phyloP scores from a whole-genome alignment of 2,329 filamentous ascomycete genomes.

The Ustulina deusta region DNA sequence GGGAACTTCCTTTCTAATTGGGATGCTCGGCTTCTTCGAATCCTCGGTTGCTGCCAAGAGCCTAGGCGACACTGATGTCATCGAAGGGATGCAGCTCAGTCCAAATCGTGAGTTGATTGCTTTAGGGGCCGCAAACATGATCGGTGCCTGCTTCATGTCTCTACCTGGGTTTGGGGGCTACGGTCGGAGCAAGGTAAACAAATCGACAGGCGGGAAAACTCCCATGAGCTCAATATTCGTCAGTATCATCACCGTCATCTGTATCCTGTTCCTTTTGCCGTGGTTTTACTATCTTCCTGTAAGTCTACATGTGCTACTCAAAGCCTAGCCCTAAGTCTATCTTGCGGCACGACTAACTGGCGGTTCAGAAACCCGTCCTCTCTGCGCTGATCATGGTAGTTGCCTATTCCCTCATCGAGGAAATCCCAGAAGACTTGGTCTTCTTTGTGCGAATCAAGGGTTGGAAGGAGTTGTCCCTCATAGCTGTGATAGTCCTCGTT shows the following conservation, averaged over 20 bases:
- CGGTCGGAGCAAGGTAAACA: constrained; percentile 94
- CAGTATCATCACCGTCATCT: constrained; percentile 83
- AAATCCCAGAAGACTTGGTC: constrained; percentile 89
- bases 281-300: constrained; percentile 97
- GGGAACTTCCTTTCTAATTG: constrained; percentile 92
- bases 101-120: constrained; percentile 95
- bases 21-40: constrained; percentile 97
- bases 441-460: constrained; percentile 91
- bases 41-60: constrained; percentile 96
- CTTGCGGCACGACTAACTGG: constrained; percentile 24
- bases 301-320: constrained; percentile 54
- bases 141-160: constrained; percentile 91
- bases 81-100: constrained; percentile 85
- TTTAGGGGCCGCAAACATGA: constrained; percentile 88
- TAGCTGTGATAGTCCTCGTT: constrained; percentile 88
- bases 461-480: constrained; percentile 86
- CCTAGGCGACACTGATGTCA: constrained; percentile 75
- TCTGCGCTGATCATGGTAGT: constrained; percentile 96
- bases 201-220: constrained; percentile 88
- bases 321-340: not conserved
- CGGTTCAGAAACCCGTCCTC: constrained; percentile 85
- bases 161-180: constrained; percentile 96
- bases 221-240: constrained; percentile 94
- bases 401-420: constrained; percentile 93
- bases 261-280: constrained; percentile 83